A percentile compares a stretch with the other conserved stretches of the same genome.
Evolutionary conservation across 257 asterid genomes (phyloP).

Genomic region (Solanum habrochaites): DNA sequence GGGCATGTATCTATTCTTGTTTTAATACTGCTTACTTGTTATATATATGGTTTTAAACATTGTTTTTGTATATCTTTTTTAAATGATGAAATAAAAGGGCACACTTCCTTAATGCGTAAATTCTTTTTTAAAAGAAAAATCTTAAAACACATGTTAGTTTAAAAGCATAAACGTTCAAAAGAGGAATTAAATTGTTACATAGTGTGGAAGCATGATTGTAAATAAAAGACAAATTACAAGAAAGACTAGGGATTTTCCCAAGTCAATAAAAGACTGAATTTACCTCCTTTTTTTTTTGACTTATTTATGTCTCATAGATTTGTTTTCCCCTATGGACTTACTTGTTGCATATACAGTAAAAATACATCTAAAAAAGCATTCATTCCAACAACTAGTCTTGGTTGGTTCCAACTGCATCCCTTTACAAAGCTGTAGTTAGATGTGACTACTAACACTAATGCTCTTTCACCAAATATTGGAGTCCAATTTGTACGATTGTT

Average conservation of each 20-base stretch:
- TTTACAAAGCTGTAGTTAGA: slow-evolving; percentile 3
- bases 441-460: neutral
- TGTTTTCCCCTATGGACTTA: neutral
- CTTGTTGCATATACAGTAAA: neutral
- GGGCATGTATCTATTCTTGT: too few species aligned
- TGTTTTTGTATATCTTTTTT: neutral
- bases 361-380: neutral
- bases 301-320: neutral
- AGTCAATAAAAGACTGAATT: neutral
- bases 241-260: neutral
- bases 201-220: neutral
- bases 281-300: neutral
- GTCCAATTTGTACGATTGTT: slow-evolving; percentile 51
- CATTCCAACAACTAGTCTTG: neutral
- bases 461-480: slow-evolving; percentile 44
- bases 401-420: neutral
- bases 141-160: neutral
- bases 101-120: neutral
- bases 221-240: neutral
- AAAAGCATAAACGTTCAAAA: neutral
- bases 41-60: neutral
- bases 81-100: neutral
- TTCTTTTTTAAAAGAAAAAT: neutral
- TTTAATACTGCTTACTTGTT: too few species aligned
- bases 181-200: neutral